These are phyloP conservation scores for Podospora appendiculata DNA, from an alignment of 495 filamentous ascomycete genomes.

Conservation along the genomic window DNA sequence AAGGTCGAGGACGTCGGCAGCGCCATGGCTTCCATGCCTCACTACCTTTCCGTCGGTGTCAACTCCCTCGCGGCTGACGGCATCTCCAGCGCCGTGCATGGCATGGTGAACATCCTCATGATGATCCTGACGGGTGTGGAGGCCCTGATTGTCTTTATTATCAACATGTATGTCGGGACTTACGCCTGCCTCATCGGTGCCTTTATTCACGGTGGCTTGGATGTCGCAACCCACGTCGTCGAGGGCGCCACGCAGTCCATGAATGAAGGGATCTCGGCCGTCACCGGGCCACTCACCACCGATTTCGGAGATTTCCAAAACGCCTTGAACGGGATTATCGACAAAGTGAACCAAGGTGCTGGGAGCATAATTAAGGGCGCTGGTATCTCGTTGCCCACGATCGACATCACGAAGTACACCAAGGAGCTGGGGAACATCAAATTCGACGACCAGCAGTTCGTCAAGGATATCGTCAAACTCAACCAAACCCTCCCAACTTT, in stretches of 20 bases:
- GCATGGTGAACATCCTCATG: slow-evolving; percentile 63
- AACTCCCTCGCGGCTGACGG: slow-evolving; percentile 75
- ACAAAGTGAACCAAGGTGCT: slow-evolving; percentile 12
- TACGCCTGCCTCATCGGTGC: slow-evolving; percentile 82
- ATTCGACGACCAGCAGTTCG: slow-evolving; percentile 55
- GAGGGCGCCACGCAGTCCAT: slow-evolving; percentile 64
- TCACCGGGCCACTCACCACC: too few species aligned
- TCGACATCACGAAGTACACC: slow-evolving; percentile 55
- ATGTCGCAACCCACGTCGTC: slow-evolving; percentile 58
- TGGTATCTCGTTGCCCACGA: slow-evolving; percentile 27
- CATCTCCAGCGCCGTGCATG: slow-evolving; percentile 70
- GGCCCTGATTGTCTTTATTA: slow-evolving; percentile 78
- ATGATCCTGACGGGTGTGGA: slow-evolving; percentile 77
- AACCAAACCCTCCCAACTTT: slow-evolving; percentile 78
- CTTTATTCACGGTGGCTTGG: slow-evolving; percentile 67
- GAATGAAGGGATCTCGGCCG: slow-evolving; percentile 54
- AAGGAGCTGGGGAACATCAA: slow-evolving; percentile 58
- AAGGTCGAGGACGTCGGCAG: slow-evolving; percentile 92
- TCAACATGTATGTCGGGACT: slow-evolving; percentile 81
- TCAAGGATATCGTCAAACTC: slow-evolving; percentile 55
- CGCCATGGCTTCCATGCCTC: slow-evolving; percentile 94
- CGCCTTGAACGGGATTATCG: slow-evolving; percentile 51
- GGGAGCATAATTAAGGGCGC: slow-evolving; percentile 24
- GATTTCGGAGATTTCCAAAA: slow-evolving; percentile 33
- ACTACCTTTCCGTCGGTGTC: slow-evolving; percentile 81